Evolutionary conservation across 352 stramenopile species (phyloP).

Genomic region (Pythium phragmitis): DNA sequence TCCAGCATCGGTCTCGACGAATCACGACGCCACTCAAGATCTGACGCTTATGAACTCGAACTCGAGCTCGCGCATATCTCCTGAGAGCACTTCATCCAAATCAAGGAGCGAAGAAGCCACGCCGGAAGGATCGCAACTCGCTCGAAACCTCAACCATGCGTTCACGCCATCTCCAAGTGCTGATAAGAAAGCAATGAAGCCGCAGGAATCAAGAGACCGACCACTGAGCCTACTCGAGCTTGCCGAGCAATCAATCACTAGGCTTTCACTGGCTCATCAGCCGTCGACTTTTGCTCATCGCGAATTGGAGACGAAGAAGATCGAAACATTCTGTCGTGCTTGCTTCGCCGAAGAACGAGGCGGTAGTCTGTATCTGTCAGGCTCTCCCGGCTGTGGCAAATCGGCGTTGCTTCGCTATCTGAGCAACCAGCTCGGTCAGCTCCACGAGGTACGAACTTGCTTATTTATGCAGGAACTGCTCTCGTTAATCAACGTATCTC

Average conservation of each 20-base stretch:
- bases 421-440: constrained; percentile 41
- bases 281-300: constrained; percentile 53
- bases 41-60: constrained; percentile 1
- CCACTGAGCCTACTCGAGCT: constrained; percentile 16
- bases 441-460: constrained; percentile 42
- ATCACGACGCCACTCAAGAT: constrained; percentile 13
- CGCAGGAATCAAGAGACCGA: constrained; percentile 7
- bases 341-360: constrained; percentile 53
- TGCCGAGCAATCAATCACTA: constrained; percentile 42
- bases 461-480: background rate
- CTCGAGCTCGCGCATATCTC: constrained; percentile 17
- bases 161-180: constrained; percentile 64
- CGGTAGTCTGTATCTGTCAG: constrained; percentile 77
- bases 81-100: constrained; percentile 15
- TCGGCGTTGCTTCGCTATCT: constrained; percentile 67
- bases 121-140: background rate
- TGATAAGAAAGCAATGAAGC: constrained; percentile 19
- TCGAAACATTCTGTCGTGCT: constrained; percentile 54
- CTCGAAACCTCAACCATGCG: constrained; percentile 20
- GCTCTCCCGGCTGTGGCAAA: constrained; percentile 76
- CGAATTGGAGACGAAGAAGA: constrained; percentile 51
- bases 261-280: constrained; percentile 49
- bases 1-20: background rate
- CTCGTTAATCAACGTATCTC: background rate
- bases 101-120: constrained; percentile 7